A percentile compares a stretch with the other conserved stretches of the same genome.
Conservation (phyloP, 75 land plant genomes). For the Sequoia sempervirens region DNA sequence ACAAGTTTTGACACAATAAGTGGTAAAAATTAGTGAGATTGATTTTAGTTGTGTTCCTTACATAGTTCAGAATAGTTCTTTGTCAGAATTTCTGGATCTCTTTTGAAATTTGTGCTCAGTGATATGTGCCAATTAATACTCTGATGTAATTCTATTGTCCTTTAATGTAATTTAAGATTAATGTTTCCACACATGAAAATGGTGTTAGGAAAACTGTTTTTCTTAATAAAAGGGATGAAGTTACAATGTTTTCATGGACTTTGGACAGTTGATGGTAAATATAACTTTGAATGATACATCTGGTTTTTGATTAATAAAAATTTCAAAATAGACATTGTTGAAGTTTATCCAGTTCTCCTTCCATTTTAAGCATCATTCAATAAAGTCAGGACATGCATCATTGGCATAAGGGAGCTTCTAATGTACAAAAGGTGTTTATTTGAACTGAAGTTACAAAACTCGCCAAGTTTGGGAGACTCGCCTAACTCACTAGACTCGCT, state of each 20-base stretch:
- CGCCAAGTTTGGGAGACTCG: too few relatives aligned
- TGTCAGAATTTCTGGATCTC: background rate
- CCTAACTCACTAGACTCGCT: too few relatives aligned
- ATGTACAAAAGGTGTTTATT: background rate
- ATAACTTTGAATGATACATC: background rate
- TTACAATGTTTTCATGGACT: background rate
- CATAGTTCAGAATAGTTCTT: background rate
- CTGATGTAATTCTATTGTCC: background rate
- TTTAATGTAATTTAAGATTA: background rate
- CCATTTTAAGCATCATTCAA: background rate
- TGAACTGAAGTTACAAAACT: background rate
- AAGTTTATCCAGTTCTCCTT: background rate
- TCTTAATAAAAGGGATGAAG: background rate
- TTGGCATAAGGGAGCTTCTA: background rate
- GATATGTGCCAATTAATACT: background rate
- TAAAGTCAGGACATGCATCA: background rate
- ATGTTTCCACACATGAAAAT: background rate
- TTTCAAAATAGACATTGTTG: background rate
- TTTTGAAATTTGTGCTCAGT: background rate
- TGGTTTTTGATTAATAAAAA: background rate
- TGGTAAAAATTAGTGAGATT: slow-evolving; percentile 32
- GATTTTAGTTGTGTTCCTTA: background rate
- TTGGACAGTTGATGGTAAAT: background rate
- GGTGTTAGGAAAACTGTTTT: background rate
- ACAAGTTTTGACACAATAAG: slow-evolving; percentile 97